Base-by-base conservation (phyloP, 140 eudicot species). In the Anethum foeniculum region DNA sequence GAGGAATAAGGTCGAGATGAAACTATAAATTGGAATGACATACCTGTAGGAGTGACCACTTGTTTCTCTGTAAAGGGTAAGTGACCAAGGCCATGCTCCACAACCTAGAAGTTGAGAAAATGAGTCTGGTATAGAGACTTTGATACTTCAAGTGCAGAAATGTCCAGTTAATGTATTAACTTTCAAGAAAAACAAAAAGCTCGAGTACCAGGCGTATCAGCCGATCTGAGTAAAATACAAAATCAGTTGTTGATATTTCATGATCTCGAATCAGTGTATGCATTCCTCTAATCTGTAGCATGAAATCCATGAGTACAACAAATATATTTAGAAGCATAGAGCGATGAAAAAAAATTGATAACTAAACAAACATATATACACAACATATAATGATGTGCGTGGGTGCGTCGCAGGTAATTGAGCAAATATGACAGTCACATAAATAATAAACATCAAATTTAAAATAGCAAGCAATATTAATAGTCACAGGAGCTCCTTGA, bases 51-150 rank as follows among this genome's bases (percentile, higher is more conserved):
- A 84, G 99, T 95, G 85, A 85, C 87, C 14, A 95, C 85, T 86
- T 92, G 99, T 90, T 88, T 92, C 96, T 95, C 97, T 21, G 96
- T 91, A 86, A 92, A 95, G 27, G 97, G 99, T 78, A 92, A 85
- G 80, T 95, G 97, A 36, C 99, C 99, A 88, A 95, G 97, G 47
- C 99, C 99, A 91, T 95, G 99, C 87, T 95, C 99, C 86, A 92
- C 99, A 87, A 95, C 97, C 99, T 94, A 86, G 79, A 83, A 83
- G 47, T 77, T 76, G 82, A 85, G 75, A 68, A 81, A 77, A 13
- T 58, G 19, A 30, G 48, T 41, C 56, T 34, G 38, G 38, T 34
- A 34, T 34, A 34, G 38, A 34, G 38, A 34, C 38, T 34, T 34
- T 34, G 3, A 34, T 34, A 34, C 38, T 64, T 28, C 18, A 56